Base-by-base conservation (phyloP, 208 protist species). In the Trypanosomatidae sp. region DNA sequence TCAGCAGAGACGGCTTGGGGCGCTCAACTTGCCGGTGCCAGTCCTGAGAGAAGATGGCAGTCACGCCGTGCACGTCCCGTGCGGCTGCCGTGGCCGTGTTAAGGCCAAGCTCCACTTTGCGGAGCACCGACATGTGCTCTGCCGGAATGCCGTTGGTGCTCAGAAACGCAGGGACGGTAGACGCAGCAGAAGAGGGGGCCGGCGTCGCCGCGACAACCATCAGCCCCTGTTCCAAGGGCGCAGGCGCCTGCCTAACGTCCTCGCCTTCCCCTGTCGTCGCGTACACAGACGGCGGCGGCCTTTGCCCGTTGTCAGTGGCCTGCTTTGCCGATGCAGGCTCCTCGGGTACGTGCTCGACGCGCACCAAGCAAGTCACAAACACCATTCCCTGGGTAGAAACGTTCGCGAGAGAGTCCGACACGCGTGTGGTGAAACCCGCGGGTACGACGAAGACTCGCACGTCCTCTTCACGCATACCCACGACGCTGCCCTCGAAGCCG, bases 61-160 rank as follows among this genome's bases (percentile, higher is more conserved):
- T 72, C 33, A 86, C 71, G 77, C 85, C 84, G 68, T 77, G 83
- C 10, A 92, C 65, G 58, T 92, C 87, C 17, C 83, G 79, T 8
- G 82, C 77, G 19, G 60, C 77, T 0, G 82, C 68, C 28, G 80
- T 82, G n/a, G 84, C 83, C 2, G 73, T 66, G 64, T 82, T 84
- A 12, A 94, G 69, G 62, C 84, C 84, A 28, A 78, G 69, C 55
- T 84, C 87, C n/a, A 92, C 71, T 66, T 85, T 89, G 41, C 91
- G 87, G 17, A 94, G 59, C n/a, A 94, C 65, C 19, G 83, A 77
- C 85, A 94, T 92, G 71, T 92, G 87, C 76, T 89, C 85, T 6
- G 77, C 52, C 1, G 87, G 84, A n/a, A 92, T 79, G 13, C 87
- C 90, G 46, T 49, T 44, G 22, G 74, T 43, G 39, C 76, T 80